Base-by-base conservation (phyloP, 169 alveolate species). In the Cytauxzoon felis region DNA sequence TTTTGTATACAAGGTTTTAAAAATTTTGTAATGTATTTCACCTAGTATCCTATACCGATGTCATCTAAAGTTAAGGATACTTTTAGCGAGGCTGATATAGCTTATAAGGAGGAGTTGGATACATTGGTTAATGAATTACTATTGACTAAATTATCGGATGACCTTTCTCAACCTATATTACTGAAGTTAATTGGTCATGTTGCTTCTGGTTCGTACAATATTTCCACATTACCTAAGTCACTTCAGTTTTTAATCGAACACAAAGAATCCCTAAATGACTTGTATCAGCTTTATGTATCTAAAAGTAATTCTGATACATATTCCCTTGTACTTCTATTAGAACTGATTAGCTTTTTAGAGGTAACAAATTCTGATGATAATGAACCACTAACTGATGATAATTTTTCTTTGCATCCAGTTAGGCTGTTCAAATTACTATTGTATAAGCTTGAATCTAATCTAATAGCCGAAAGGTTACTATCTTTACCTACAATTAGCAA, bases 41-140 rank as follows among this genome's bases (percentile, higher is more conserved):
- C 8, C 8, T 47, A 47, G 19, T 9, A 9, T n/a, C 9, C 19
- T 47, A 47, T n/a, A 8, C 23, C 13, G 51, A 72, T 72, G 82
- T 33, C 41, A 1, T 8, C 47, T 23, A 62, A 48, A 18, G 34
- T 32, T 4, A 72, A 61, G 60, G 82, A 72, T 16, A 29, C 53
- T 23, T 60, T 72, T 26, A 72, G 66, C 68, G 78, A 64, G 4
- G 61, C 68, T 8, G 82, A 72, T 34, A 41, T n/a, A n/a, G 76
- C 78, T 21, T 72, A 72, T 52, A 72, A 72, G 69, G 82, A 72
- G 32, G 82, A 72, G 38, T 53, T 72, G 11, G 82, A 72, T 43
- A 11, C 42, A 16, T 27, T 72, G 21, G 82, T 72, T 6, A 18
- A 32, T n/a, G 78, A 72, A 2, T 43, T 72, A 27, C 33, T 51